Conservation (phyloP, 768 basidiomycete genomes). For the Termitomyces sp. region DNA sequence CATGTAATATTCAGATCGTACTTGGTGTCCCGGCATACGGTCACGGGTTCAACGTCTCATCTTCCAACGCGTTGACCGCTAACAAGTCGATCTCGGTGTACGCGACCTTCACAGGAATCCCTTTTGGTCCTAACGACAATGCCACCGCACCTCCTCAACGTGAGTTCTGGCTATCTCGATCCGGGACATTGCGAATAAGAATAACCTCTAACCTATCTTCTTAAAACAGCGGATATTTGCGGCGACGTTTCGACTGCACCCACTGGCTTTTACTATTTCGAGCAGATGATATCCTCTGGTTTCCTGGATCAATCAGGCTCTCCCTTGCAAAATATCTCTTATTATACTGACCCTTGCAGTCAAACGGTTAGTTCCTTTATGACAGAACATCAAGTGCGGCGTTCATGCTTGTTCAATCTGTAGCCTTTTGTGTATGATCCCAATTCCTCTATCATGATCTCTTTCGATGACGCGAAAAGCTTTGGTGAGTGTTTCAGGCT, state of each 20-base stretch:
- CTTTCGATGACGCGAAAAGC: constrained; percentile 60
- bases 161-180: not conserved
- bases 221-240: constrained; percentile 35
- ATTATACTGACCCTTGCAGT: constrained; percentile 59
- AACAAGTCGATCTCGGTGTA: not conserved
- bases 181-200: not conserved
- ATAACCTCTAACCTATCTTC: not conserved
- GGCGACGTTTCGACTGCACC: constrained; percentile 24
- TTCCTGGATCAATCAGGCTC: constrained; percentile 45
- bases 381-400: not conserved
- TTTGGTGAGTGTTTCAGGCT: constrained; percentile 30
- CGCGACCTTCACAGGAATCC: not conserved
- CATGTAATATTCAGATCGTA: constrained; percentile 37
- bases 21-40: constrained; percentile 82
- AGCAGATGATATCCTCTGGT: constrained; percentile 48
- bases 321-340: constrained; percentile 44
- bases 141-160: not conserved
- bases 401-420: not conserved
- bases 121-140: not conserved
- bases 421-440: constrained; percentile 67
- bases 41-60: constrained; percentile 55
- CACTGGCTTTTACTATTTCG: constrained; percentile 56
- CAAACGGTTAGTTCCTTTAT: constrained; percentile 55
- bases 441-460: constrained; percentile 48
- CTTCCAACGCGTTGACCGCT: constrained; percentile 17